These are phyloP conservation scores for Cerrena zonata DNA, from an alignment of 1,284 basidiomycete species.

Conservation along the genomic window DNA sequence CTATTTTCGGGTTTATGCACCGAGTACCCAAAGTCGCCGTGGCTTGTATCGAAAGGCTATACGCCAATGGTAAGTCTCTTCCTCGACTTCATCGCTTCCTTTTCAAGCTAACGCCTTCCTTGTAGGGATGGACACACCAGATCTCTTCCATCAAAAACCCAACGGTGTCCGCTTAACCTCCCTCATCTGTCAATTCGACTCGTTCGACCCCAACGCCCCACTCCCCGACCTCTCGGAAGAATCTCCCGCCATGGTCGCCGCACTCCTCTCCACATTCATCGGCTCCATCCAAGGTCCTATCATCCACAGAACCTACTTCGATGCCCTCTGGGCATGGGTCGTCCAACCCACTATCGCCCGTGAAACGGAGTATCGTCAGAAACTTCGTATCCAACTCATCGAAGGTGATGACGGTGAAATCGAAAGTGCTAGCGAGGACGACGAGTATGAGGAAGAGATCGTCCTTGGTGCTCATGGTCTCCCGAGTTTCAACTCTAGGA, in stretches of 20 bases:
- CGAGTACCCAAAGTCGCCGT: slow-evolving; percentile 1
- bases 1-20: background rate
- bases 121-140: background rate
- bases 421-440: slow-evolving; percentile 2
- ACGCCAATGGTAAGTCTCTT: background rate
- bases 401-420: background rate
- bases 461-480: background rate
- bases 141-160: background rate
- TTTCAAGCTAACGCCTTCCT: background rate
- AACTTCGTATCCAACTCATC: background rate
- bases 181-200: slow-evolving; percentile 5
- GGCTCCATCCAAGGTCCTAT: background rate
- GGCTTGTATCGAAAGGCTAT: slow-evolving; percentile 3
- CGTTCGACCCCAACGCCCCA: background rate
- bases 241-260: background rate
- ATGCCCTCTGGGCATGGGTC: slow-evolving; percentile 3
- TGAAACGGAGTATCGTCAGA: background rate
- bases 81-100: background rate
- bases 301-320: slow-evolving; percentile 4
- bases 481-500: slow-evolving; percentile 5
- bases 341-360: slow-evolving; percentile 4
- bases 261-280: background rate
- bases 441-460: slow-evolving; percentile 3
- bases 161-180: background rate
- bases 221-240: slow-evolving; percentile 4